These are phyloP conservation scores for Pythium sp. DNA, from an alignment of 352 stramenopile species.

Conservation along the genomic window DNA sequence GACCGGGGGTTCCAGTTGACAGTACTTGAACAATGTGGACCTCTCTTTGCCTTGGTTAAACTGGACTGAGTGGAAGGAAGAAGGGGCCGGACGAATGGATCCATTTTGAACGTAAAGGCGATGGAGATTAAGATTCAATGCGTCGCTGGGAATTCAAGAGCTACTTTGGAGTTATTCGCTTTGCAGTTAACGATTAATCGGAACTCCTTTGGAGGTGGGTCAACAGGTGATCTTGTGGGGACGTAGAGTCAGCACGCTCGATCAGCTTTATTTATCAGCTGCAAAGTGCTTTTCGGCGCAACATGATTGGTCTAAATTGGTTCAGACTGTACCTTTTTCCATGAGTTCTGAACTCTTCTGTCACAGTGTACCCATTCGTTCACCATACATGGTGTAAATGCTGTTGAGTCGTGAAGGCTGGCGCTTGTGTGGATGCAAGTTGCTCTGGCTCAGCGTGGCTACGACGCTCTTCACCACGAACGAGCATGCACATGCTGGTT, in stretches of 20 bases:
- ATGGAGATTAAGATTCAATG: neutral
- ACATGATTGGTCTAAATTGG: neutral
- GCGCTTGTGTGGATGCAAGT: neutral
- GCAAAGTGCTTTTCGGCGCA: neutral
- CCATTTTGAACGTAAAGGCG: neutral
- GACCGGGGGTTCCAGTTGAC: neutral
- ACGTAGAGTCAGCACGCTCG: neutral
- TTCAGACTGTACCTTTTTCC: neutral
- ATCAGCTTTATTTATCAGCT: neutral
- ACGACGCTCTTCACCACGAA: neutral
- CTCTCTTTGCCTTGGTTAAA: neutral
- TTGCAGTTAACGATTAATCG: neutral
- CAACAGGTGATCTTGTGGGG: neutral
- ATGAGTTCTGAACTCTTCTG: neutral
- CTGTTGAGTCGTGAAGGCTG: neutral
- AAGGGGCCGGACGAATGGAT: neutral
- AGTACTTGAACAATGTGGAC: neutral
- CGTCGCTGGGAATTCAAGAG: neutral
- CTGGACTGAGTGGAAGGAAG: neutral
- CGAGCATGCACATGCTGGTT: neutral
- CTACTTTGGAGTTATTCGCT: neutral
- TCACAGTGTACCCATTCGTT: neutral
- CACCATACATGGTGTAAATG: neutral
- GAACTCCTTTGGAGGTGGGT: neutral
- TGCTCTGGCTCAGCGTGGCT: neutral